Conservation (phyloP, 2,329 filamentous ascomycete genomes). For the Nemania sp. region DNA sequence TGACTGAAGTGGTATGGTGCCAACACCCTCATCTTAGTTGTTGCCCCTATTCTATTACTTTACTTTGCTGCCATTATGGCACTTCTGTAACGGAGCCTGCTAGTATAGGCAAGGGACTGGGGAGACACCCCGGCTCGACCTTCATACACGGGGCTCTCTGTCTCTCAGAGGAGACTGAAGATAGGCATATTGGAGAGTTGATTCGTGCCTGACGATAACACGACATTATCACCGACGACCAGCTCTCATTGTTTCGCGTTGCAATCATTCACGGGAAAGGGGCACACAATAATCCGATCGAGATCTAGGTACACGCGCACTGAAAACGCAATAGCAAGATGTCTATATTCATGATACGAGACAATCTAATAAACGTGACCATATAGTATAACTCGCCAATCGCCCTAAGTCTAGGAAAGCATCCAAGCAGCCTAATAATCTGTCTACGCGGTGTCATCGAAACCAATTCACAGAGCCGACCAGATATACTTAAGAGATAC, state of each 20-base stretch:
- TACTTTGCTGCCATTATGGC: not conserved
- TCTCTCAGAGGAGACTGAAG: not conserved
- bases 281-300: not conserved
- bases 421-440: not conserved
- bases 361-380: constrained; percentile 13
- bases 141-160: not conserved
- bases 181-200: not conserved
- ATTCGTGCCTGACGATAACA: not conserved
- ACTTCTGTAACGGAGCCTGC: not conserved
- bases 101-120: not conserved
- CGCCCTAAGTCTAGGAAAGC: constrained; percentile 17
- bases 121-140: not conserved
- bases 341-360: constrained; percentile 17
- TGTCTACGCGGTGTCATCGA: constrained; percentile 15
- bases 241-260: not conserved
- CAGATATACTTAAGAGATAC: not conserved
- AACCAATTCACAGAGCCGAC: constrained; percentile 13
- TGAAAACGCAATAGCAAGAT: not conserved
- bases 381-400: constrained; percentile 14
- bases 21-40: not conserved
- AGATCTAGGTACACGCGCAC: not conserved
- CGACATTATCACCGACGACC: not conserved
- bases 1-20: not conserved
- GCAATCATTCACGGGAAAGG: not conserved
- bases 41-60: not conserved